These are phyloP conservation scores for Chlorociboria aeruginascens DNA, from an alignment of 495 filamentous ascomycete species.

Conservation along the genomic window DNA sequence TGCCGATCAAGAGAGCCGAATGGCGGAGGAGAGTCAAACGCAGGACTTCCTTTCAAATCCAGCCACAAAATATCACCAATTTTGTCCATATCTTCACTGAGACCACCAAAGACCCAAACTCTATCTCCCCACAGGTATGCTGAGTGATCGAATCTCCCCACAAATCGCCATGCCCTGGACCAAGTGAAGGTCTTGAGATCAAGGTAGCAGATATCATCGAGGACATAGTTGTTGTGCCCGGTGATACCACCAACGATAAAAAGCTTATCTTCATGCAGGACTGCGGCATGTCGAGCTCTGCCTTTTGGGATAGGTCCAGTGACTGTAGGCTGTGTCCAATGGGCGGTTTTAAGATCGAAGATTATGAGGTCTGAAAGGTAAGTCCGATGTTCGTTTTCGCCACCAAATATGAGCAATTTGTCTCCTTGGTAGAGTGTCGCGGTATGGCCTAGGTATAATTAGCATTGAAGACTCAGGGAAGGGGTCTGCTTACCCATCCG, in stretches of 20 bases:
- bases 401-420: constrained; percentile 90
- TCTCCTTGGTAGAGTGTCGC: constrained; percentile 89
- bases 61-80: constrained; percentile 94
- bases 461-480: not conserved
- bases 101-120: constrained; percentile 94
- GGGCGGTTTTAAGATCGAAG: constrained; percentile 82
- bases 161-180: constrained; percentile 93
- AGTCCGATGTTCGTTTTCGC: constrained; percentile 93
- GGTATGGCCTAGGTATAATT: constrained; percentile 59
- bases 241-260: constrained; percentile 89
- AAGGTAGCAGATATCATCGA: constrained; percentile 92
- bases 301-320: constrained; percentile 75
- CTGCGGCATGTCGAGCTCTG: constrained; percentile 82
- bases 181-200: constrained; percentile 97
- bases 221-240: constrained; percentile 72
- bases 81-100: constrained; percentile 91
- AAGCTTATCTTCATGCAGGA: constrained; percentile 90
- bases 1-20: constrained; percentile 49
- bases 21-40: constrained; percentile 62
- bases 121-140: constrained; percentile 83
- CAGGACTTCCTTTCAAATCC: constrained; percentile 79
- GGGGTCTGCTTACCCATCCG: constrained; percentile 69
- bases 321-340: constrained; percentile 87
- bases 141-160: constrained; percentile 84
- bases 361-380: constrained; percentile 94